phyloP scores from a whole-genome alignment of 352 stramenopile species.

The Pythium scleroteichum region DNA sequence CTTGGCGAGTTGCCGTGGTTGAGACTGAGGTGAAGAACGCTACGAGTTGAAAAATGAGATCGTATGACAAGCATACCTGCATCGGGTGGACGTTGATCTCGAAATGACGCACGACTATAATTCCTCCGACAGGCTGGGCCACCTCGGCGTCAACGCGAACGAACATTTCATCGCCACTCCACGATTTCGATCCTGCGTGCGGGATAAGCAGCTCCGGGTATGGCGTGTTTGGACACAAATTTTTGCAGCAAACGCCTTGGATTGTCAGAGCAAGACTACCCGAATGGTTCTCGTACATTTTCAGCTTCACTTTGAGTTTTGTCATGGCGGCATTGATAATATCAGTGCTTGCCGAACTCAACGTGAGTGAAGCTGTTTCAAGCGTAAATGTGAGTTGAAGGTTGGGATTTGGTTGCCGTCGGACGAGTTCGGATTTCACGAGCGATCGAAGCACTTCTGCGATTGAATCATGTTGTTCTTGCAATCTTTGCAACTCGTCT shows the following conservation, averaged over 20 bases:
- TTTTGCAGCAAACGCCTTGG: constrained; percentile 56
- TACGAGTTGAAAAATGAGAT: constrained; percentile 72
- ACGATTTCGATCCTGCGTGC: constrained; percentile 40
- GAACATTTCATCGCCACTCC: constrained; percentile 68
- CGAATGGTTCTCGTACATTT: constrained; percentile 73
- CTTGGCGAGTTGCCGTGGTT: constrained; percentile 32
- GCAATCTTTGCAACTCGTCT: constrained; percentile 51
- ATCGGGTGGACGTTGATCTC: constrained; percentile 85
- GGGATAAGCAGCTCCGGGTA: constrained; percentile 70
- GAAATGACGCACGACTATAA: constrained; percentile 79
- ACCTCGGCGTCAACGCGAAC: constrained; percentile 77
- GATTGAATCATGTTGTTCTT: constrained; percentile 48
- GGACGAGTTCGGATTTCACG: constrained; percentile 39
- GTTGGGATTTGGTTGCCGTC: constrained; percentile 48
- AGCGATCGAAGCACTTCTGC: constrained; percentile 43
- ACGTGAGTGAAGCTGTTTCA: constrained; percentile 53
- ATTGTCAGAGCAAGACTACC: constrained; percentile 62
- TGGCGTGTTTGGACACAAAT: constrained; percentile 66
- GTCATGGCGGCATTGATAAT: constrained; percentile 55
- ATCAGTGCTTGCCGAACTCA: constrained; percentile 59
- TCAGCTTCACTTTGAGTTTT: constrained; percentile 56
- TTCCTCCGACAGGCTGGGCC: constrained; percentile 50
- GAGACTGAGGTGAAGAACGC: constrained; percentile 50
- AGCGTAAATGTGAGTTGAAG: constrained; percentile 66
- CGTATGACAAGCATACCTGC: constrained; percentile 83